phyloP scores from a whole-genome alignment of 495 filamentous ascomycete species.

The Penicilliopsis zonata region DNA sequence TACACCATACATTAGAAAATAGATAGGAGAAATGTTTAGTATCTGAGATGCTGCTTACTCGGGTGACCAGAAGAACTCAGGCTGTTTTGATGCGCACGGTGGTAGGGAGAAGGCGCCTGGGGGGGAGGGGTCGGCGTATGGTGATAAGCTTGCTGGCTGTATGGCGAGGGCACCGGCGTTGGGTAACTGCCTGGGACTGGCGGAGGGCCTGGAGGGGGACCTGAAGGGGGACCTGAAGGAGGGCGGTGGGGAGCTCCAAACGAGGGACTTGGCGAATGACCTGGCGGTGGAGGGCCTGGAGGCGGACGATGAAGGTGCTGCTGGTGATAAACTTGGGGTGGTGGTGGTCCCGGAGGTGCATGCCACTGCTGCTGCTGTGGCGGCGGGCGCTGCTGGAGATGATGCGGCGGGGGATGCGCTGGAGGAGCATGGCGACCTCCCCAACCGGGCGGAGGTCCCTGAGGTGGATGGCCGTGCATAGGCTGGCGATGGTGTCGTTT shows the following conservation, averaged over 20 bases:
- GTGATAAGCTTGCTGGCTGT: conserved; percentile 4
- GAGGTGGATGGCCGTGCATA: no score
- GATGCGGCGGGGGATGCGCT: neutral
- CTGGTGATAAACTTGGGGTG: conserved; percentile 1
- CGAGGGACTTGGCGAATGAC: conserved; percentile 3
- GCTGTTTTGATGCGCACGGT: neutral
- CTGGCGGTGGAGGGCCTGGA: conserved; percentile 6
- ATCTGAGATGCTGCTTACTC: neutral
- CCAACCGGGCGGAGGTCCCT: conserved; percentile 11
- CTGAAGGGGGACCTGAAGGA: neutral
- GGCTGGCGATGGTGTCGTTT: no score
- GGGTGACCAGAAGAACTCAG: neutral
- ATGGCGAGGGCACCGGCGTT: conserved; percentile 4
- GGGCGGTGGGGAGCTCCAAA: neutral
- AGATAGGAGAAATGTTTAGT: neutral
- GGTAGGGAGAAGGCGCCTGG: conserved; percentile 7
- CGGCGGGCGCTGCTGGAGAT: no score
- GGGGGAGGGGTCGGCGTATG: conserved; percentile 10
- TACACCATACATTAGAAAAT: neutral
- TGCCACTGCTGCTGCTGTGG: conserved; percentile 2
- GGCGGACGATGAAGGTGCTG: conserved; percentile 9
- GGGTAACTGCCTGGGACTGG: conserved; percentile 4
- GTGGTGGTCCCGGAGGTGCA: conserved; percentile 1
- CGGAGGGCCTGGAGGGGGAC: neutral
- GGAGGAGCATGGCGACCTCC: conserved; percentile 4